These are phyloP conservation scores for Hypoxylon cercidicola DNA, from an alignment of 495 filamentous ascomycete species.

Conservation along the genomic window DNA sequence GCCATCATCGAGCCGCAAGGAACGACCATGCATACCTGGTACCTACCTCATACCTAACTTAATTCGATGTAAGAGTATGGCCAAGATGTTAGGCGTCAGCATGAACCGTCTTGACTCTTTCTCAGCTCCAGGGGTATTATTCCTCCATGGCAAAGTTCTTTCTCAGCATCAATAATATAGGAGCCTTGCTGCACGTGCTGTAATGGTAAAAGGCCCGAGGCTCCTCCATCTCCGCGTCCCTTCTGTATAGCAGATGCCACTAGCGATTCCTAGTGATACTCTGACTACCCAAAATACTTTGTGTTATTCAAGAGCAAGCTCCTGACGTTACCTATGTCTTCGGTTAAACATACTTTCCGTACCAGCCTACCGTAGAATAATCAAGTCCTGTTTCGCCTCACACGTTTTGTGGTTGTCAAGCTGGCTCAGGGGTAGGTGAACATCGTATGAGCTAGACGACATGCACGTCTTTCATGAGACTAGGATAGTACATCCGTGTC, in stretches of 20 bases:
- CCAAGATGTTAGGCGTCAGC: neutral
- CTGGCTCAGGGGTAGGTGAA: neutral
- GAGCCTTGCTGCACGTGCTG: neutral
- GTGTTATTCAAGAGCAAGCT: no score
- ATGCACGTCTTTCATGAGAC: neutral
- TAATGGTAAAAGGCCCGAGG: constrained; percentile 1
- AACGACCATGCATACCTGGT: neutral
- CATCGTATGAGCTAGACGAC: neutral
- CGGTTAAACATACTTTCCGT: no score
- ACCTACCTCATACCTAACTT: no score
- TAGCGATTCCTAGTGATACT: no score
- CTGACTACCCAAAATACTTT: no score
- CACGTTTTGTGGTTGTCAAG: neutral
- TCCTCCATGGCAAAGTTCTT: neutral
- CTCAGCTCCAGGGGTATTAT: constrained; percentile 8
- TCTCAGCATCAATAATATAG: neutral
- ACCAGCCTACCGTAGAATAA: neutral
- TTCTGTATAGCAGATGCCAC: no score
- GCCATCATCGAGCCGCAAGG: constrained; percentile 4
- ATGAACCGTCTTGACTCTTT: neutral
- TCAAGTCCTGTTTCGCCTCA: no score
- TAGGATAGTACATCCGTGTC: neutral
- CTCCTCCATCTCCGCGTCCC: neutral
- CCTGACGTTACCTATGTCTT: no score
- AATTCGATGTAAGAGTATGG: neutral